phyloP scores from a whole-genome alignment of 2,329 filamentous ascomycete species.

The Blastomyces emzantsi region DNA sequence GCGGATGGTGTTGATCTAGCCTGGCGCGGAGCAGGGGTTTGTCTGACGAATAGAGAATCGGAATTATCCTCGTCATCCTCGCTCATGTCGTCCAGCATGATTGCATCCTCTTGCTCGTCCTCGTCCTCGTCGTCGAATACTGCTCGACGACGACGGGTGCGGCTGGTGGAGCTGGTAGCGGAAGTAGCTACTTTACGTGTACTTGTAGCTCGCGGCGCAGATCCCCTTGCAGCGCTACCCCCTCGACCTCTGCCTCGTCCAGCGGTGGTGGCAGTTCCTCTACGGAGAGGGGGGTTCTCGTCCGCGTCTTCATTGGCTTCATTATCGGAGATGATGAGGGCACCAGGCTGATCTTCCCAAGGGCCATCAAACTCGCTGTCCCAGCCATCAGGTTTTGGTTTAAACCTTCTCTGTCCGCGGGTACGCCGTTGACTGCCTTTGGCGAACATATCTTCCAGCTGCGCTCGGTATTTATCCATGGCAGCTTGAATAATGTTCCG shows the following conservation, averaged over 20 bases:
- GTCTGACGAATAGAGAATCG: slow-evolving; percentile 37
- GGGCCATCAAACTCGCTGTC: slow-evolving; percentile 80
- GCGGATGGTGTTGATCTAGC: slow-evolving; percentile 11
- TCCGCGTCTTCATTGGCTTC: slow-evolving; percentile 42
- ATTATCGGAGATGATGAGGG: slow-evolving; percentile 47
- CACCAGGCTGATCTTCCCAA: slow-evolving; percentile 73
- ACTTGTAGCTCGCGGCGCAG: slow-evolving; percentile 20
- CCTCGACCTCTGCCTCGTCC: slow-evolving; percentile 17
- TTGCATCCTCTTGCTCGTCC: slow-evolving; percentile 28
- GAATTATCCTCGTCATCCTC: slow-evolving; percentile 25
- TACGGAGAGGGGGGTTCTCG: slow-evolving; percentile 40
- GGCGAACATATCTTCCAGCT: slow-evolving; percentile 62
- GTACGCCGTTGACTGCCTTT: slow-evolving; percentile 52
- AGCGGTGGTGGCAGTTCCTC: slow-evolving; percentile 35
- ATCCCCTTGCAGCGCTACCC: slow-evolving; percentile 10
- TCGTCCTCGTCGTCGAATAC: slow-evolving; percentile 31
- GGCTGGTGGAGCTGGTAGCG: slow-evolving; percentile 14
- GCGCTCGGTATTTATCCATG: slow-evolving; percentile 63
- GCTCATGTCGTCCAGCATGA: slow-evolving; percentile 32
- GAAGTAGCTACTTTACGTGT: slow-evolving; percentile 24
- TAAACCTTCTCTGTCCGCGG: slow-evolving; percentile 50
- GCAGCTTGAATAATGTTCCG: slow-evolving; percentile 61
- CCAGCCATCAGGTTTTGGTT: slow-evolving; percentile 71
- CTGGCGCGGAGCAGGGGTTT: slow-evolving; percentile 18
- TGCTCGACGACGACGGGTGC: slow-evolving; percentile 24